Base-by-base conservation (phyloP, 169 alveolate genomes). In the Eimeria brunetti region DNA sequence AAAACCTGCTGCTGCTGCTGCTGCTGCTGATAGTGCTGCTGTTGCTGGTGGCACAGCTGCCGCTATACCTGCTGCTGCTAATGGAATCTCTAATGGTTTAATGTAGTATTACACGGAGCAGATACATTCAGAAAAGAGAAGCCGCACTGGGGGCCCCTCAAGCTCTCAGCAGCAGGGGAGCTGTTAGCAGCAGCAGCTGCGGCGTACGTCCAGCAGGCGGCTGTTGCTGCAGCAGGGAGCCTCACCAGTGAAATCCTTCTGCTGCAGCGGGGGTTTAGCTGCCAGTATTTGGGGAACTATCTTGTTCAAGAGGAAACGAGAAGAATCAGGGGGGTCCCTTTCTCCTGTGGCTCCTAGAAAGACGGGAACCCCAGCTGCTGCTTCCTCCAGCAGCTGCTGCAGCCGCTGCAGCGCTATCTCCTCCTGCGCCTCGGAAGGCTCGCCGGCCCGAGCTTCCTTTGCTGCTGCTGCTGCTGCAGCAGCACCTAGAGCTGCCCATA, bases 371-470 rank as follows among this genome's bases (percentile, higher is more conserved):
- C 92, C 92, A 41, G 76, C n/a, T 62, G 92, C 92, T 85, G 92
- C 92, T 22, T 49, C 92, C 51, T 85, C 81, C 62, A 85, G 92
- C 81, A 85, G 81, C 81, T 85, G 92, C 92, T 85, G 92, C 64
- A 85, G 58, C 81, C 92, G 92, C 80, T 85, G 92, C 92, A 85
- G 62, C 81, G 92, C 9, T 81, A 60, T 85, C 62, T 85, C 92
- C 49, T 85, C 80, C 81, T 85, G 92, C 49, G 33, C 92, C n/a
- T 85, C 92, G 36, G 46, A 36, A 0, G 64, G 24, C 38, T 56
- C 92, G 11, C 92, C 92, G 11, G 92, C 92, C 11, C 92, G 92
- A 14, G 92, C 92, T 6, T 85, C 81, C 60, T 85, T 85, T 33
- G 81, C 76, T 41, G 92, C 81, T 20, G 92, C 64, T 41, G 76